These are phyloP conservation scores for Sextonia rubra DNA, from an alignment of 164 flowering plant genomes.

Conservation along the genomic window DNA sequence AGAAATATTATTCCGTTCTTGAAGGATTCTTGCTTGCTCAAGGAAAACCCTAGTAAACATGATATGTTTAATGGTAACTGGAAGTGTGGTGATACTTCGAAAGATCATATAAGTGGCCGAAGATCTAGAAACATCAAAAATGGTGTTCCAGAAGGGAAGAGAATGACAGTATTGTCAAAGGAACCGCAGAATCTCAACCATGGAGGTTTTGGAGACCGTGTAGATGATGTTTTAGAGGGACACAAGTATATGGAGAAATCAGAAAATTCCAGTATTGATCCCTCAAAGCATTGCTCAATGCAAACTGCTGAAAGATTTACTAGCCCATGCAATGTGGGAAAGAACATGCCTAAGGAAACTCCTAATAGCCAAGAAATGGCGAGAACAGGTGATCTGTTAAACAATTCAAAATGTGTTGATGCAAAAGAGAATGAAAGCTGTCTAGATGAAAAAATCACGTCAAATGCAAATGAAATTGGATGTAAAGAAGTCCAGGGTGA, in stretches of 20 bases:
- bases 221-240: neutral
- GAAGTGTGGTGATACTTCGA: neutral
- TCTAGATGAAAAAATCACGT: too few species aligned
- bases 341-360: too few species aligned
- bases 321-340: too few species aligned
- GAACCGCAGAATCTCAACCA: neutral
- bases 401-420: too few species aligned
- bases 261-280: neutral
- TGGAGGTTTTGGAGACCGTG: neutral
- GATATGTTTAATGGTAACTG: too few species aligned
- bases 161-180: neutral
- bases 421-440: too few species aligned
- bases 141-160: neutral
- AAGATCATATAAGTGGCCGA: too few species aligned
- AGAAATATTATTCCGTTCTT: neutral
- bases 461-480: too few species aligned
- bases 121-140: neutral
- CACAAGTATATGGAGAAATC: neutral
- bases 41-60: neutral
- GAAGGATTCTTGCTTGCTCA: neutral
- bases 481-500: too few species aligned
- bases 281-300: neutral
- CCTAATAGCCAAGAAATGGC: too few species aligned
- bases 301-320: too few species aligned
- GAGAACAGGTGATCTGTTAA: too few species aligned